phyloP scores from a whole-genome alignment of 257 asterid species.

The Plantago major region DNA sequence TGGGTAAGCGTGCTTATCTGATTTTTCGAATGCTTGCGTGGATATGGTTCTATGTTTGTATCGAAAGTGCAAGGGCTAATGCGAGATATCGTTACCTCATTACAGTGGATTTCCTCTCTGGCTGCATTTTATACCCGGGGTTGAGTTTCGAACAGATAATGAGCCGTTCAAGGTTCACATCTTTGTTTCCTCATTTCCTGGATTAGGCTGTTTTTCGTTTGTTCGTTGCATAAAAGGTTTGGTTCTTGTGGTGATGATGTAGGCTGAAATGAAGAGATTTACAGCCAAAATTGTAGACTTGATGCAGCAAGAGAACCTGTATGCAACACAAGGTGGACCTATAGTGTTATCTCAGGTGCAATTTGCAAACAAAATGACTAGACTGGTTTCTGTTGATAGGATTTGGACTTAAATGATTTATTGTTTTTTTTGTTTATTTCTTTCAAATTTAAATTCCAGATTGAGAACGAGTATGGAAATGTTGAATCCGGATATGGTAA shows the following conservation, averaged over 20 bases:
- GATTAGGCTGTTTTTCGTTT: not conserved
- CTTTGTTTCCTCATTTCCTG: not conserved
- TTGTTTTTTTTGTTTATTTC: not conserved
- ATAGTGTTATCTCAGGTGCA: constrained; percentile 83
- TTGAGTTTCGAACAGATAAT: constrained; percentile 69
- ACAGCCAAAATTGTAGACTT: constrained; percentile 77
- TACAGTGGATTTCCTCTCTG: constrained; percentile 92
- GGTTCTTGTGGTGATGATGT: constrained; percentile 9
- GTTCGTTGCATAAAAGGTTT: constrained; percentile 2
- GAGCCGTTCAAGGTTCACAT: constrained; percentile 67
- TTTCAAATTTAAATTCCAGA: constrained; percentile 30
- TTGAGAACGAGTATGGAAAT: constrained; percentile 93
- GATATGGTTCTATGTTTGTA: not conserved
- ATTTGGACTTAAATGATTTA: not conserved
- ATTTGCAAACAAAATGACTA: not conserved
- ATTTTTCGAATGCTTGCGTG: not conserved
- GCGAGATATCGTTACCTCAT: constrained; percentile 11
- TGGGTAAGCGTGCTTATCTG: constrained; percentile 39
- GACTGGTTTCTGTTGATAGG: not conserved
- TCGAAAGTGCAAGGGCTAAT: not conserved
- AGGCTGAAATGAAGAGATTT: constrained; percentile 90
- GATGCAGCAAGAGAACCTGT: constrained; percentile 78
- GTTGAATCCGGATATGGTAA: constrained; percentile 48
- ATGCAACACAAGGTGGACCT: constrained; percentile 92
- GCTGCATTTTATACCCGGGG: constrained; percentile 86